A percentile compares a stretch with the other conserved stretches of the same genome.
These are phyloP conservation scores for Trypanosoma theileri DNA, from an alignment of 208 protist species.

Conservation along the genomic window DNA sequence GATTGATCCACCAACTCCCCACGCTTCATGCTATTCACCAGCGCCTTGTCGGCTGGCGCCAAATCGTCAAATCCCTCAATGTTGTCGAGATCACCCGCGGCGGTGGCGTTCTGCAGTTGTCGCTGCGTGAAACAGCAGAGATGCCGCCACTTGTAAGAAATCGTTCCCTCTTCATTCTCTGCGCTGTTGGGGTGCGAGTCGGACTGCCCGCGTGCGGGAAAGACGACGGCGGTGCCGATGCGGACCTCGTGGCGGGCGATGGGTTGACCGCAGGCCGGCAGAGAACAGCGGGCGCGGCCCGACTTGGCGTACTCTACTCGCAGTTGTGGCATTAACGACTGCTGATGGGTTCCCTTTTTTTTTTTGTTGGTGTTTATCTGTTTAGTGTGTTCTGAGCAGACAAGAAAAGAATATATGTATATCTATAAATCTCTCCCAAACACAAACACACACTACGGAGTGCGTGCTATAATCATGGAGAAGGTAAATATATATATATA, in stretches of 20 bases:
- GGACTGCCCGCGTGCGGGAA: conserved; percentile 19
- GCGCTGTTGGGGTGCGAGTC: too few relatives aligned
- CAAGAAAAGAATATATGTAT: too few relatives aligned
- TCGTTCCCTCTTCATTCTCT: conserved; percentile 38
- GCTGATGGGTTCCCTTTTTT: neutral
- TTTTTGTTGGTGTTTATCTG: neutral
- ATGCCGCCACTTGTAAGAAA: conserved; percentile 79
- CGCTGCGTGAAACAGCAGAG: conserved; percentile 84
- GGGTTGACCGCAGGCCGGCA: conserved; percentile 47
- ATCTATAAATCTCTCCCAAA: too few relatives aligned
- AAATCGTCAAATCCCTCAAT: conserved; percentile 71
- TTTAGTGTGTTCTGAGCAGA: neutral
- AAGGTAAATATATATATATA: too few relatives aligned
- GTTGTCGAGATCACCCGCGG: conserved; percentile 48
- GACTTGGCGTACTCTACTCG: conserved; percentile 80
- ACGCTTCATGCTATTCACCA: conserved; percentile 63
- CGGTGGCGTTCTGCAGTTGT: conserved; percentile 66
- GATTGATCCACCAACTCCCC: conserved; percentile 53
- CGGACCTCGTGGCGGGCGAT: conserved; percentile 82
- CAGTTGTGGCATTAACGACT: conserved; percentile 50
- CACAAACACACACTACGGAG: too few relatives aligned
- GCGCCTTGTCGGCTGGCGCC: conserved; percentile 45
- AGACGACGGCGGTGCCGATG: conserved; percentile 63
- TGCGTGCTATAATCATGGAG: too few relatives aligned
- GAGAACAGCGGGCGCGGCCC: conserved; percentile 57